phyloP scores from a whole-genome alignment of 1,139 yeast genomes.

The Diutina catenulata region DNA sequence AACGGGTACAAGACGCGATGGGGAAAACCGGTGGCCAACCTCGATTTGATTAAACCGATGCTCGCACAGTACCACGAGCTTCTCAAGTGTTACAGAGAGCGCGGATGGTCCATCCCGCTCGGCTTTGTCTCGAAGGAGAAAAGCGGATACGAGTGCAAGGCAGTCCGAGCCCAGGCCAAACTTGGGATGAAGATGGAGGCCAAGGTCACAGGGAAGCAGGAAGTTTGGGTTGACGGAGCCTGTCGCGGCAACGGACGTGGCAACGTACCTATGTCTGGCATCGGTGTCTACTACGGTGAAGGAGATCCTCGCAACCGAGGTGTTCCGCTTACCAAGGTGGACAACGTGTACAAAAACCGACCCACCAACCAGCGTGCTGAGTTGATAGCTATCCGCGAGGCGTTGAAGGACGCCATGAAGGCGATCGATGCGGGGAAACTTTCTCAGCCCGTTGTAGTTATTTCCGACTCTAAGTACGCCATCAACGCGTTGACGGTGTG shows the following conservation, averaged over 20 bases:
- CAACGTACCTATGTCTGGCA: conserved; percentile 41
- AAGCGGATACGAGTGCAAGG: too few relatives aligned
- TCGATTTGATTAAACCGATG: too few relatives aligned
- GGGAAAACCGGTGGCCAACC: too few relatives aligned
- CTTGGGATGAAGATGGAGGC: too few relatives aligned
- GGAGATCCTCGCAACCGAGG: conserved; percentile 43
- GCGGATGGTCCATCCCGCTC: too few relatives aligned
- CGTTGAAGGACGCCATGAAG: conserved; percentile 28
- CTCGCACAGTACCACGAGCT: too few relatives aligned
- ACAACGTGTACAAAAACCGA: conserved; percentile 9
- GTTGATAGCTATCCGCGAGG: conserved; percentile 50
- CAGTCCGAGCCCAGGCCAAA: too few relatives aligned
- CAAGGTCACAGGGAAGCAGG: too few relatives aligned
- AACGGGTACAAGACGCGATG: too few relatives aligned
- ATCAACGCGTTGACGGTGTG: conserved; percentile 37
- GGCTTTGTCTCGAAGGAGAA: too few relatives aligned
- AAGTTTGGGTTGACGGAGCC: conserved; percentile 71
- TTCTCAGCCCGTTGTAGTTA: conserved; percentile 18
- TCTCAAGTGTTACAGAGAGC: too few relatives aligned
- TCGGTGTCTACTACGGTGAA: conserved; percentile 61
- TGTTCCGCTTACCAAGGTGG: conserved; percentile 31
- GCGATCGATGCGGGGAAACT: conserved; percentile 10
- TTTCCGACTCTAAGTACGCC: conserved; percentile 50
- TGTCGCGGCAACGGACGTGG: conserved; percentile 39
- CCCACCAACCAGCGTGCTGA: conserved; percentile 84